Percentiles rank a stretch among this genome's conserved stretches.
phyloP scores from a whole-genome alignment of 2,329 filamentous ascomycete genomes.

The Trichoderma guizhouense region DNA sequence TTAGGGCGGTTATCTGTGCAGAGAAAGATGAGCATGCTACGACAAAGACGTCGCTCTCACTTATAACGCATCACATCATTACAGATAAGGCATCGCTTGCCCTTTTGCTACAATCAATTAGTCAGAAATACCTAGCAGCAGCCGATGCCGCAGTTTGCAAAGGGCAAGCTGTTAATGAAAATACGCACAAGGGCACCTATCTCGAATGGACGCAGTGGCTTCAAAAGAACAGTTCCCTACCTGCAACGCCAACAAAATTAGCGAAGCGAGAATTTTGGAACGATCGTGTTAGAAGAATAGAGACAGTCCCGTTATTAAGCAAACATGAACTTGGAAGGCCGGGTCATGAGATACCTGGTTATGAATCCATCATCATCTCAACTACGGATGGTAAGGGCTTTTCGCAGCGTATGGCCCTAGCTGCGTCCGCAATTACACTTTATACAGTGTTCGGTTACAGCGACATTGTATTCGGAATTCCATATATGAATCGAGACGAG shows the following conservation, averaged over 20 bases:
- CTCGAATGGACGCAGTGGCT: neutral
- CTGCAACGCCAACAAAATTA: neutral
- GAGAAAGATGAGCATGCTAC: neutral
- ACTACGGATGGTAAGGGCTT: neutral
- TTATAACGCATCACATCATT: conserved; percentile 1
- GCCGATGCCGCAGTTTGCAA: neutral
- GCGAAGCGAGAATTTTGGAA: neutral
- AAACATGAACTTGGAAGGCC: neutral
- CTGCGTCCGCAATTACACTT: neutral
- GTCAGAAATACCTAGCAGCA: neutral
- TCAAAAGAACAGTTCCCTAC: neutral
- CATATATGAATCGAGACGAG: conserved; percentile 1
- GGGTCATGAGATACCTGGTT: neutral
- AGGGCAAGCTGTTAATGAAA: neutral
- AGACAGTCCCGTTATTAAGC: neutral
- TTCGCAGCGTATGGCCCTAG: neutral
- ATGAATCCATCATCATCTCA: neutral
- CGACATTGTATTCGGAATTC: neutral
- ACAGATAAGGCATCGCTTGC: neutral
- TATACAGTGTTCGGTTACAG: neutral
- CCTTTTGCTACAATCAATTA: neutral
- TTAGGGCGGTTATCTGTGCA: neutral
- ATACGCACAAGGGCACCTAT: neutral
- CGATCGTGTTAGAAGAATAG: neutral
- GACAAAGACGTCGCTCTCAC: neutral